These are phyloP conservation scores for Candida albicans DNA, from an alignment of 1,139 yeast species.

Conservation along the genomic window DNA sequence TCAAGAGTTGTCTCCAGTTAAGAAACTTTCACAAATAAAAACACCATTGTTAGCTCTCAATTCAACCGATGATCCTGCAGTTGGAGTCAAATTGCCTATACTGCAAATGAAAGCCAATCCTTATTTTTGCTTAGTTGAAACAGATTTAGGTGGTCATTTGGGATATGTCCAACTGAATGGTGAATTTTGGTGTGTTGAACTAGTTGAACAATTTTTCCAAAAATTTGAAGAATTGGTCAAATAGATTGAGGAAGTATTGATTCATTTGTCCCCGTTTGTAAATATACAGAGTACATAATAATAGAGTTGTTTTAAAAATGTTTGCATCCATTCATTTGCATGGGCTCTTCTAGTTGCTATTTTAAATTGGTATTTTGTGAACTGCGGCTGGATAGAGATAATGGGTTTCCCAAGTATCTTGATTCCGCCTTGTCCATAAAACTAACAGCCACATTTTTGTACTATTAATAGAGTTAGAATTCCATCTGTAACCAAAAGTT, in stretches of 20 bases:
- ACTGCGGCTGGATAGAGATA: too few relatives aligned
- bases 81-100: constrained; percentile 47
- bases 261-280: neutral
- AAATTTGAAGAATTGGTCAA: constrained; percentile 38
- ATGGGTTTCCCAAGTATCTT: too few relatives aligned
- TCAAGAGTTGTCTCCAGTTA: constrained; percentile 63
- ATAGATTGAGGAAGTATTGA: constrained; percentile 2
- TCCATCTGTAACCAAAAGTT: too few relatives aligned
- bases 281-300: neutral
- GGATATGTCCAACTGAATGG: constrained; percentile 60
- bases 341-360: too few relatives aligned
- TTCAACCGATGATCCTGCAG: constrained; percentile 83
- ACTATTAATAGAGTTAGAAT: too few relatives aligned
- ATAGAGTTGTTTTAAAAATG: neutral
- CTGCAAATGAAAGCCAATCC: constrained; percentile 31
- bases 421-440: too few relatives aligned
- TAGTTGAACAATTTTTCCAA: constrained; percentile 60
- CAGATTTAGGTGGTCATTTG: constrained; percentile 60
- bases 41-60: constrained; percentile 71
- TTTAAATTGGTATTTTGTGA: too few relatives aligned
- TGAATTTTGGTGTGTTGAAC: constrained; percentile 72
- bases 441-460: too few relatives aligned
- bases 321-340: too few relatives aligned
- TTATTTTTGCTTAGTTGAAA: constrained; percentile 36
- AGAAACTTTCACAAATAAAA: constrained; percentile 52